Evolutionary conservation across 2,329 filamentous ascomycete species (phyloP).

Genomic region (Diaporthe sp.): DNA sequence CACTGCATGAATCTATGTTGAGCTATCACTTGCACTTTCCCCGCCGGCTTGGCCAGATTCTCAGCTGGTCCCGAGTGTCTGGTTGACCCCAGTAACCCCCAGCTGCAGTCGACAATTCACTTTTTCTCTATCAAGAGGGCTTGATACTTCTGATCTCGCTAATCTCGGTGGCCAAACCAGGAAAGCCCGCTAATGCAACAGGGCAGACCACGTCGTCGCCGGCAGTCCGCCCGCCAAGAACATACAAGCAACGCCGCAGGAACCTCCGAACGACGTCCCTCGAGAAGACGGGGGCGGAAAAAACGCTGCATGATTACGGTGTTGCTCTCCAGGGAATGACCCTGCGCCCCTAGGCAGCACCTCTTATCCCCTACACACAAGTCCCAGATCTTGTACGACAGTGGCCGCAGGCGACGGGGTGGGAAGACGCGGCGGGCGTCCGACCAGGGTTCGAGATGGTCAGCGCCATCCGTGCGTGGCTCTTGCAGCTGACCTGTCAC

Average conservation of each 20-base stretch:
- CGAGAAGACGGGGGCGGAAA: not conserved
- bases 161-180: constrained; percentile 12
- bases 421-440: constrained; percentile 1
- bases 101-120: constrained; percentile 24
- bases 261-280: not conserved
- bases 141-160: constrained; percentile 15
- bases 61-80: constrained; percentile 33
- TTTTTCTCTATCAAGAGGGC: not conserved
- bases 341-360: not conserved
- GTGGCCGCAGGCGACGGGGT: constrained; percentile 10
- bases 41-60: not conserved
- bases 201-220: not conserved
- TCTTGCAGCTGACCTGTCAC: constrained; percentile 25
- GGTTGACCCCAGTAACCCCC: not conserved
- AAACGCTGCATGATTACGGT: not conserved
- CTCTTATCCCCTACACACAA: not conserved
- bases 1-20: not conserved
- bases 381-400: constrained; percentile 9
- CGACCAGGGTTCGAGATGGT: constrained; percentile 4
- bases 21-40: not conserved
- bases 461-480: constrained; percentile 10
- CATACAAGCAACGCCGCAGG: not conserved
- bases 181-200: constrained; percentile 4
- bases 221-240: constrained; percentile 3
- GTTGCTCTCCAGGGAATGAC: not conserved